phyloP scores from a whole-genome alignment of 306 rosid genomes.

The Prunus davidiana region DNA sequence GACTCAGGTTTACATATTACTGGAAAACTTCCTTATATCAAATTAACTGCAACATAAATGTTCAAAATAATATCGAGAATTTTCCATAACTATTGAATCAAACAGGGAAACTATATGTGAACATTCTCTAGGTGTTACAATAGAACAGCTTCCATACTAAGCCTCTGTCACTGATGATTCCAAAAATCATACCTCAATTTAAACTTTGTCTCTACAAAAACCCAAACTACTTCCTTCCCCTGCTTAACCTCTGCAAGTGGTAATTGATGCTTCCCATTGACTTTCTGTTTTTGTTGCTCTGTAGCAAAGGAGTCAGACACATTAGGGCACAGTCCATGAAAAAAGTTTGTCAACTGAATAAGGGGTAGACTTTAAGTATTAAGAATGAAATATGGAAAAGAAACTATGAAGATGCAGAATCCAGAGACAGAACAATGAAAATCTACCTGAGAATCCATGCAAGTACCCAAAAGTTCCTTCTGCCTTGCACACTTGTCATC shows the following conservation, averaged over 20 bases:
- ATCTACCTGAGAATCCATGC: constrained; percentile 78
- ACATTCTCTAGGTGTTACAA: constrained; percentile 23
- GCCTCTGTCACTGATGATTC: constrained; percentile 19
- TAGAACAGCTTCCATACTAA: constrained; percentile 16
- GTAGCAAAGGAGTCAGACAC: constrained; percentile 28
- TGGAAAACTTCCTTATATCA: neutral
- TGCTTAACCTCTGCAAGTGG: constrained; percentile 84
- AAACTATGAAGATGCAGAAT: constrained; percentile 7
- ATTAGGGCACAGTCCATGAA: constrained; percentile 3
- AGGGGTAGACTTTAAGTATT: neutral
- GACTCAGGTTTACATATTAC: neutral
- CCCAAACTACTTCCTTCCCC: constrained; percentile 67
- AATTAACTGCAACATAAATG: neutral
- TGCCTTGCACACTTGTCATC: constrained; percentile 48
- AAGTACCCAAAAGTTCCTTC: constrained; percentile 55
- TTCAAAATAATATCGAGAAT: neutral
- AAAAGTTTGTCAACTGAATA: neutral
- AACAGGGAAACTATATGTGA: neutral
- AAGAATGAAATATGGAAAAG: neutral
- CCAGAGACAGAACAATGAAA: constrained; percentile 1
- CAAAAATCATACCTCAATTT: constrained; percentile 1
- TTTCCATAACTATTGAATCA: neutral
- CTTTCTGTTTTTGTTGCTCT: constrained; percentile 62
- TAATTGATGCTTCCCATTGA: constrained; percentile 85
- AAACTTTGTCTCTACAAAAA: constrained; percentile 8